Base-by-base conservation (phyloP, 306 rosid species). In the Cucumis cinereus region DNA sequence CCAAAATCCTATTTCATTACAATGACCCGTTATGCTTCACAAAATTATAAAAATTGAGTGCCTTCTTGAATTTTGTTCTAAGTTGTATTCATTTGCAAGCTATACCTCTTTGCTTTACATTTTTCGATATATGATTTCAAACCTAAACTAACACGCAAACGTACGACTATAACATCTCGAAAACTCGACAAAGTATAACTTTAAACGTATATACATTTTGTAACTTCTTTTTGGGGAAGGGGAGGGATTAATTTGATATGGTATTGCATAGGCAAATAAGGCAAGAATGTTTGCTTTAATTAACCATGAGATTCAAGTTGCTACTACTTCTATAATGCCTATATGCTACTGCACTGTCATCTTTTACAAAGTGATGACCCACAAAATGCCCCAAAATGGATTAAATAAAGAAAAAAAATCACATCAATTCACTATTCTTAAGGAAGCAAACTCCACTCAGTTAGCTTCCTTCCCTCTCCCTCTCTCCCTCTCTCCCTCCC, bases 351-450 rank as follows among this genome's bases (percentile, higher is more conserved):
- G 10, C 60, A 72, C 77, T 26, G 66, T 74, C 77, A 74, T 74
- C 66, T 74, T 74, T 55, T 74, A 74, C 77, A 74, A 55, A 74
- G 52, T 20, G 49, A 56, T 33, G 66, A 74, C 62, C 77, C 52
- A 53, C 52, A 43, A 68, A 43, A 68, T 43, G 20, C 74, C 74
- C 74, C 74, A 74, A 74, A 73, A 38, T 35, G 66, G 52, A 16
- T n/a, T 33, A 12, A 73, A 73, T 0, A 24, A 47, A 73, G 11
- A 4, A 55, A 74, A 36, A 35, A 55, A 53, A 1, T 20, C 63
- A 74, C 66, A 74, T 53, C 20, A 54, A 74, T 13, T 53, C 50
- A 74, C 77, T 19, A 33, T 33, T 36, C 41, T 47, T 8, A 23
- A 69, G 56, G 74, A 45, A 69, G 54, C 73, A 41, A 20, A 63